These are phyloP conservation scores for Acmispon strigosus DNA, from an alignment of 306 rosid species.

Conservation along the genomic window DNA sequence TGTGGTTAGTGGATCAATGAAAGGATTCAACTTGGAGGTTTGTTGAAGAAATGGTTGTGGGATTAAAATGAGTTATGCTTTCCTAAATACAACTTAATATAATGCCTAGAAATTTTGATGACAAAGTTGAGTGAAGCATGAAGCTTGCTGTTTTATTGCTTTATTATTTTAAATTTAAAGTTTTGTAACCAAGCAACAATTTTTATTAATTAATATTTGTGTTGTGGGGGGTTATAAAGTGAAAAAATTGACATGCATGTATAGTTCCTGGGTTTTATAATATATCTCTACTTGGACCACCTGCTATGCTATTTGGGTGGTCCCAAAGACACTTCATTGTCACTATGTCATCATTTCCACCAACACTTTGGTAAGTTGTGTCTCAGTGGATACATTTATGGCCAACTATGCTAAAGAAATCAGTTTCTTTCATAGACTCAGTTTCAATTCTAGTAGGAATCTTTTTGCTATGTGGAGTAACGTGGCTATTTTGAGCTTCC, in stretches of 20 bases:
- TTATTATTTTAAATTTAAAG: not conserved
- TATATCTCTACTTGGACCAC: conserved; percentile 44
- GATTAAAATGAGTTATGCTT: not conserved
- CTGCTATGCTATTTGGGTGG: conserved; percentile 45
- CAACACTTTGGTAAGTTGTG: conserved; percentile 56
- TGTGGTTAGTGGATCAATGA: not conserved
- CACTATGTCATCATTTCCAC: conserved; percentile 47
- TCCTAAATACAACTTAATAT: not conserved
- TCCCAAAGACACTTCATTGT: conserved; percentile 54
- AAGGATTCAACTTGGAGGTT: not conserved
- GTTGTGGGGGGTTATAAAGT: conserved; percentile 25
- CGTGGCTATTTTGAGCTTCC: conserved; percentile 15
- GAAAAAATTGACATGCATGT: conserved; percentile 6
- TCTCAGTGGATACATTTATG: conserved; percentile 48
- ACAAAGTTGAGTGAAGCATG: not conserved
- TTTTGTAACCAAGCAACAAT: not conserved
- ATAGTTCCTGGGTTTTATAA: conserved; percentile 14
- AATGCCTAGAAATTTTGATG: not conserved
- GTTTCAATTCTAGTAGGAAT: conserved; percentile 24
- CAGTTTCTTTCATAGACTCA: conserved; percentile 14
- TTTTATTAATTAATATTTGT: not conserved
- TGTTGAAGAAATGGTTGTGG: not conserved
- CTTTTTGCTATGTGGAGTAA: conserved; percentile 6
- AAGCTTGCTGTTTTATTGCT: not conserved
- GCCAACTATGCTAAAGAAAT: conserved; percentile 38